Conservation (phyloP, 2,329 filamentous ascomycete genomes). For the Paraphaeosphaeria minitans region DNA sequence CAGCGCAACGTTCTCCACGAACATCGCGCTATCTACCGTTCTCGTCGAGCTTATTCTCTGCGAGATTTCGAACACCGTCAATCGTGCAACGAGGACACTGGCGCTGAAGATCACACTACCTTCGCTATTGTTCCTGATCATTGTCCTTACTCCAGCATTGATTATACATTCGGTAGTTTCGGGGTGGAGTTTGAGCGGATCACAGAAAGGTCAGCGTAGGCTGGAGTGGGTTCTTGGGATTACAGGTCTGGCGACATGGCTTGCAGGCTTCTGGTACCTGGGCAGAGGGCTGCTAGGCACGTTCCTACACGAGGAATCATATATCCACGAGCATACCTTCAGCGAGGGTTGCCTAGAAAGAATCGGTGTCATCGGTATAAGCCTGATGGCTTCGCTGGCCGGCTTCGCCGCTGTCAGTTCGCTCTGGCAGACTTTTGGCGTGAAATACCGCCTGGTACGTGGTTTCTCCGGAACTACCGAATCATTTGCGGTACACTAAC, state of each 20-base stretch:
- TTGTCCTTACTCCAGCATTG: conserved; percentile 77
- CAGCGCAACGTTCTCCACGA: conserved; percentile 73
- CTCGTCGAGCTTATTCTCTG: conserved; percentile 81
- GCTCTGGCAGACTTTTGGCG: conserved; percentile 81
- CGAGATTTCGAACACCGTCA: conserved; percentile 79
- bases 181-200: conserved; percentile 68
- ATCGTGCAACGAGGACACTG: conserved; percentile 67
- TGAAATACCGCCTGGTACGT: conserved; percentile 62
- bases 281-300: conserved; percentile 66
- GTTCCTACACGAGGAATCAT: conserved; percentile 55
- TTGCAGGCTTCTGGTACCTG: conserved; percentile 77
- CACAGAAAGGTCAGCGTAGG: conserved; percentile 61
- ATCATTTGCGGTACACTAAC: conserved; percentile 5
- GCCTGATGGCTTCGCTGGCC: conserved; percentile 84
- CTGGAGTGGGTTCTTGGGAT: conserved; percentile 69
- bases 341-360: conserved; percentile 64
- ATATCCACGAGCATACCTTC: conserved; percentile 52
- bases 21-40: conserved; percentile 76
- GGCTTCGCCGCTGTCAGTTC: conserved; percentile 89
- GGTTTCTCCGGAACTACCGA: not conserved
- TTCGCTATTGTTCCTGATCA: conserved; percentile 71
- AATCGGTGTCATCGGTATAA: conserved; percentile 83
- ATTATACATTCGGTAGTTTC: conserved; percentile 71
- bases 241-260: conserved; percentile 68
- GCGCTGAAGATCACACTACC: conserved; percentile 73